A percentile compares a stretch with the other conserved stretches of the same genome.
Evolutionary conservation across 139 green algal genomes (phyloP).

Genomic region (Chlorella sp.): DNA sequence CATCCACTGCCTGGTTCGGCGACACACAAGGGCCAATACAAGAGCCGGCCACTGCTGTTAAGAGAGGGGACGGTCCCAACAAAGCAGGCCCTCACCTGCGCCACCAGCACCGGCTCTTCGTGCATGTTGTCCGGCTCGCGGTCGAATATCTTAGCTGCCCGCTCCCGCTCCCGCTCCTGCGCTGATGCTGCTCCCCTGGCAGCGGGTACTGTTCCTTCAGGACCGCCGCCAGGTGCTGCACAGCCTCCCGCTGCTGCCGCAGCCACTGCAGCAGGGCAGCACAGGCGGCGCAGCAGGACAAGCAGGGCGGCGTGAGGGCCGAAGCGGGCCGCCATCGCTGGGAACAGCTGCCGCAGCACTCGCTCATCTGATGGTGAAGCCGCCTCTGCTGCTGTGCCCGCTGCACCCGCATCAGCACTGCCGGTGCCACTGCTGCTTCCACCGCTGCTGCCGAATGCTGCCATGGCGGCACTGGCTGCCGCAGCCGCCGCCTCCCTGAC

Average conservation of each 20-base stretch:
- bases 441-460: not conserved
- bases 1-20: too few relatives aligned
- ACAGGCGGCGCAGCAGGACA: conserved; percentile 26
- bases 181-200: too few relatives aligned
- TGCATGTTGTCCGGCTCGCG: conserved; percentile 89
- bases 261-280: not conserved
- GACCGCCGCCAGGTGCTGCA: too few relatives aligned
- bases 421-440: not conserved
- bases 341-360: conserved; percentile 50
- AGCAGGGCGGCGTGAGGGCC: conserved; percentile 34
- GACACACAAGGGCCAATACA: too few relatives aligned
- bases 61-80: too few relatives aligned
- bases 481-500: conserved; percentile 50
- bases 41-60: too few relatives aligned
- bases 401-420: too few relatives aligned
- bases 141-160: conserved; percentile 76
- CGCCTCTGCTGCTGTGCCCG: not conserved
- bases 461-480: not conserved
- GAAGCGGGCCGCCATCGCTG: conserved; percentile 40
- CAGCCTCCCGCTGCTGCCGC: not conserved
- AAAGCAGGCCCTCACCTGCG: conserved; percentile 60
- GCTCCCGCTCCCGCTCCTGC: too few relatives aligned
- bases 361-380: conserved; percentile 49
- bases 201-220: too few relatives aligned
- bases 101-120: conserved; percentile 77